Evolutionary conservation across 441 rosid species (phyloP), one percentile per base, ranked within the genome.

Genomic region (Corymbia citriodora): DNA sequence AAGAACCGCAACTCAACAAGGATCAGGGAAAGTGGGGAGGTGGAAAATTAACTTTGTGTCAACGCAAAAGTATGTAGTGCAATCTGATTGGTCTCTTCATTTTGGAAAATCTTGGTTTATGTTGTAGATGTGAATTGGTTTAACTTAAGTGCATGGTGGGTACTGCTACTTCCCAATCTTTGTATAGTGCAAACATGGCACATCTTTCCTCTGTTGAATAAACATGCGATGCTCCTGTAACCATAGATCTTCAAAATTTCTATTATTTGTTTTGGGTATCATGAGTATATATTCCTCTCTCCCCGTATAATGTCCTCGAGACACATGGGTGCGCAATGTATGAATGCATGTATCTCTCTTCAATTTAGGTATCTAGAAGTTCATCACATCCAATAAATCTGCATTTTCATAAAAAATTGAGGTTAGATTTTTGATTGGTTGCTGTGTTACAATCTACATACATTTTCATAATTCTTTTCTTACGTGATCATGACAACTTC

Each of bases 1-100:
- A 45, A 96, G 99, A 93, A 94, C 97, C 52, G 98, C 99, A 59
- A 68, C 97, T 25, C 99, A 97, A 89, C 98, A 96, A 94, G 99
- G 99, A 91, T 97, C 99, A 83, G 99, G 99, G 89, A 96, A 97
- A 92, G 93, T 95, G 93, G 99, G 99, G 55, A 95, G 93, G 93
- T 96, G 98, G 99, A 96, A 94, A 91, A 97, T 98, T 91, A 93
- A 97, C 94, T 97, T 98, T 88, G 29, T 98, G 90, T 97, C 99
- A 31, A 96, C 96, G 36, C 95, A 96, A 21, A 98, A 97, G 98
- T 96, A 96, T 79, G 92, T 89, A 48, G n/a, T 70, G 63, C 40
- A 12, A 15, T 40, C 81, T 29, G 88, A 55, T 48, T 68, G 21
- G 29, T 88, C 68, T 50, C 25, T 68, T 88, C 29, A 86, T 27